These are phyloP conservation scores for Sophora flavescens DNA, from an alignment of 306 rosid species.

Conservation along the genomic window DNA sequence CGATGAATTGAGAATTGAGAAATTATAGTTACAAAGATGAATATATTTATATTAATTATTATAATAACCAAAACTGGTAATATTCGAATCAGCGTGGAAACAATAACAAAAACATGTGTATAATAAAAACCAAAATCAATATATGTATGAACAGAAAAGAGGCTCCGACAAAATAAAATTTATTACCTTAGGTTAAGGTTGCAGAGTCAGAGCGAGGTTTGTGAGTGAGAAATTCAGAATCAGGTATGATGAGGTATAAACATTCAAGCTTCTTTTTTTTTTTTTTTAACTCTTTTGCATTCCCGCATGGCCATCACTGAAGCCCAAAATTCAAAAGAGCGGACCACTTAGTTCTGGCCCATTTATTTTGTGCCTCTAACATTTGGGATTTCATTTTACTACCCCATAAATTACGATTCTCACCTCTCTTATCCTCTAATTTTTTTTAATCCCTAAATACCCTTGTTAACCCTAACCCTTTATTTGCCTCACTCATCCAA, in stretches of 20 bases:
- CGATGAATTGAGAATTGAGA: conserved; percentile 29
- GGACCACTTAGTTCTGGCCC: conserved; percentile 24
- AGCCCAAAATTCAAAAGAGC: conserved; percentile 17
- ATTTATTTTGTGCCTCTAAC: background rate
- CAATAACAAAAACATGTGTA: background rate
- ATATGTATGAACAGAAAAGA: background rate
- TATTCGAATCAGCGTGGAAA: conserved; percentile 37
- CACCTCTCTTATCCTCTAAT: too few species aligned
- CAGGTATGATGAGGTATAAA: background rate
- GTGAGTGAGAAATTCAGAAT: conserved; percentile 27
- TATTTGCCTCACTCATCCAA: too few species aligned
- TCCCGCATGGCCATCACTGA: background rate
- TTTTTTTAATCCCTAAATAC: too few species aligned
- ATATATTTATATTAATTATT: background rate
- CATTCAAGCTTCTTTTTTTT: background rate
- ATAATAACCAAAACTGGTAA: background rate
- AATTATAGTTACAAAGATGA: conserved; percentile 3
- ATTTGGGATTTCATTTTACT: too few species aligned
- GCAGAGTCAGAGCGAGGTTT: conserved; percentile 23
- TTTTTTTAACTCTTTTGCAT: background rate
- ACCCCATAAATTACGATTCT: too few species aligned
- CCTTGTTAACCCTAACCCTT: too few species aligned
- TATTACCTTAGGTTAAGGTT: conserved; percentile 45
- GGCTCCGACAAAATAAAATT: background rate
- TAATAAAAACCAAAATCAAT: background rate